Evolutionary conservation across 2,329 filamentous ascomycete genomes (phyloP).

Genomic region (Calonectria pseudoreteaudii): DNA sequence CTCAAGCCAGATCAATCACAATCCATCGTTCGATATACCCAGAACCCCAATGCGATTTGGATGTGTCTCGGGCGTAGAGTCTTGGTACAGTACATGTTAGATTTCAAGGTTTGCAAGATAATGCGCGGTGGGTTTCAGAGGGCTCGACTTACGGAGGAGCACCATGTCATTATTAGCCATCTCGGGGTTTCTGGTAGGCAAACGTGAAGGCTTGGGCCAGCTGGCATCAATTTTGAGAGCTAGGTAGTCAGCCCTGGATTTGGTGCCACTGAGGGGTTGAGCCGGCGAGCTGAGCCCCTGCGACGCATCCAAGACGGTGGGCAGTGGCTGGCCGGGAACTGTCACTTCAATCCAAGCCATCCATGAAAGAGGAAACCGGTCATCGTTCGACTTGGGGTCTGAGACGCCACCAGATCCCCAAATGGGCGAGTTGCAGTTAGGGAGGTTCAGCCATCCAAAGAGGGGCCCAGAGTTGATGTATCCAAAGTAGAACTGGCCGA

Average conservation of each 20-base stretch:
- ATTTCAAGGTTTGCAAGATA: background rate
- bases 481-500: background rate
- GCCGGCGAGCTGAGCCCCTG: background rate
- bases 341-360: background rate
- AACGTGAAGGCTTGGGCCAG: background rate
- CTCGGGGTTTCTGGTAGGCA: background rate
- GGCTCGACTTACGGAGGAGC: background rate
- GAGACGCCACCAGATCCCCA: background rate
- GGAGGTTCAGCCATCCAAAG: background rate
- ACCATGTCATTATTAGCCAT: background rate
- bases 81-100: background rate
- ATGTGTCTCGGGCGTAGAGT: background rate
- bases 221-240: background rate
- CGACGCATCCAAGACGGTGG: background rate
- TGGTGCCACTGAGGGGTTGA: background rate
- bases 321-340: background rate
- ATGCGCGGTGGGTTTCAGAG: background rate
- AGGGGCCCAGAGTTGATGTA: background rate
- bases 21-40: background rate
- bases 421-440: background rate
- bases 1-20: background rate
- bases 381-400: background rate
- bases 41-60: background rate
- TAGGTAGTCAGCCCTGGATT: background rate
- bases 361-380: background rate